A percentile compares a stretch with the other conserved stretches of the same genome.
phyloP scores from a whole-genome alignment of 306 rosid genomes.

The Carpinus fangiana region DNA sequence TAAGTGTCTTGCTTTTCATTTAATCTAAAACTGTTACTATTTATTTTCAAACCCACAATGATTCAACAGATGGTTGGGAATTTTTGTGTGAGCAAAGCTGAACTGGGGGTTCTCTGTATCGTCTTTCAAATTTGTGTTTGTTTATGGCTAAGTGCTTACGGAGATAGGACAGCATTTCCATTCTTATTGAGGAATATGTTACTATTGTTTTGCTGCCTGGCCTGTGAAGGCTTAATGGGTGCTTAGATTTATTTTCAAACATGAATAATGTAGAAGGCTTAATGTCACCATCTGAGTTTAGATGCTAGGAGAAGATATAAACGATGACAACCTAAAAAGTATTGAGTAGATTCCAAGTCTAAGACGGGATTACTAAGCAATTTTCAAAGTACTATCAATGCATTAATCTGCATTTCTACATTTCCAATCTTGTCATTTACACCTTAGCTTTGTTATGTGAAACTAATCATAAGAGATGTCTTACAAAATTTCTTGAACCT shows the following conservation, averaged over 20 bases:
- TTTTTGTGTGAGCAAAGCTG: neutral
- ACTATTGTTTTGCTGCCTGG: neutral
- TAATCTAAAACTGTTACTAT: neutral
- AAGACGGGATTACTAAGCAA: neutral
- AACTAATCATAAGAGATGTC: too few species aligned
- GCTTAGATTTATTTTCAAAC: neutral
- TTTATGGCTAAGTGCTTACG: neutral
- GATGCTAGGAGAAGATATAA: neutral
- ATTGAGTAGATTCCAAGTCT: neutral
- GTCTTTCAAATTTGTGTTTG: neutral
- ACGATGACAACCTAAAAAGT: neutral
- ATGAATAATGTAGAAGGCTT: neutral
- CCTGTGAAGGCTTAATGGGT: neutral
- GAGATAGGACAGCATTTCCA: neutral
- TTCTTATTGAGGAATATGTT: neutral
- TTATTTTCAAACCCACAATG: neutral
- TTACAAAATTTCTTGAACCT: too few species aligned
- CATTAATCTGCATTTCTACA: neutral
- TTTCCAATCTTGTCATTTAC: neutral
- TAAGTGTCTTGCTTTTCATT: constrained; percentile 28
- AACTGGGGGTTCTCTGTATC: neutral
- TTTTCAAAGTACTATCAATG: neutral
- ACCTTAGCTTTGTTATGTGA: neutral
- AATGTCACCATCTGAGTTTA: neutral
- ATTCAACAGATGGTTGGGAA: neutral